Evolutionary conservation across 169 alveolate species (phyloP).

Genomic region (Plasmodium vivax): DNA sequence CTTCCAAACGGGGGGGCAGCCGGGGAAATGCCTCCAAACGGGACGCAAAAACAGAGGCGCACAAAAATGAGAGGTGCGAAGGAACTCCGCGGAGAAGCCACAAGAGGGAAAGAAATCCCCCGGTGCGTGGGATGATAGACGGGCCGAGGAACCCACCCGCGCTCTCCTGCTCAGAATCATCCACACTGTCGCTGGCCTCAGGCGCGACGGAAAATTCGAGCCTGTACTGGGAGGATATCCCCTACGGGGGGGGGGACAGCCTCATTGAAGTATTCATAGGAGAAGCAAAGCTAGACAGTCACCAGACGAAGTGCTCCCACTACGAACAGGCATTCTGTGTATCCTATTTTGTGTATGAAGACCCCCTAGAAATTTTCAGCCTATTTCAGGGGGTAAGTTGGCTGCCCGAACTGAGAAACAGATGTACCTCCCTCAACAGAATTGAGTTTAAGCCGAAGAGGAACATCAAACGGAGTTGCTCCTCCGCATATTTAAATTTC

Average conservation of each 20-base stretch:
- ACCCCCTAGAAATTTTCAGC: constrained; percentile 65
- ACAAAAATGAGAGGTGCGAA: not conserved
- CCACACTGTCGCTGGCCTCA: constrained; percentile 8
- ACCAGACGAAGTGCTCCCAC: not conserved
- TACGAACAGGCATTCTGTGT: constrained; percentile 53
- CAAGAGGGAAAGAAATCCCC: not conserved
- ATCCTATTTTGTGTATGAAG: constrained; percentile 71
- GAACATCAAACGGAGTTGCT: not conserved
- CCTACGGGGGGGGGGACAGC: not conserved
- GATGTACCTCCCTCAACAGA: constrained; percentile 45
- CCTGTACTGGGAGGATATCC: not conserved
- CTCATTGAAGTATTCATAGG: constrained; percentile 48
- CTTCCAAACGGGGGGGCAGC: not conserved
- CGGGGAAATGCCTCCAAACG: not conserved
- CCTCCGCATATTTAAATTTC: constrained; percentile 17
- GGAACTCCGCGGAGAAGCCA: not conserved
- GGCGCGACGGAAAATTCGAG: constrained; percentile 2
- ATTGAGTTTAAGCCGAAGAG: constrained; percentile 7
- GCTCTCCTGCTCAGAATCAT: not conserved
- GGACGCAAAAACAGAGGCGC: not conserved
- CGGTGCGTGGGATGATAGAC: not conserved
- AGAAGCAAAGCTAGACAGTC: constrained; percentile 9
- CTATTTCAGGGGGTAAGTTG: constrained; percentile 70
- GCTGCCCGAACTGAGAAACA: constrained; percentile 60
- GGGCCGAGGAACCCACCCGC: not conserved